phyloP scores from a whole-genome alignment of 805 yeast genomes.

The Nakazawaea ambrosiae region DNA sequence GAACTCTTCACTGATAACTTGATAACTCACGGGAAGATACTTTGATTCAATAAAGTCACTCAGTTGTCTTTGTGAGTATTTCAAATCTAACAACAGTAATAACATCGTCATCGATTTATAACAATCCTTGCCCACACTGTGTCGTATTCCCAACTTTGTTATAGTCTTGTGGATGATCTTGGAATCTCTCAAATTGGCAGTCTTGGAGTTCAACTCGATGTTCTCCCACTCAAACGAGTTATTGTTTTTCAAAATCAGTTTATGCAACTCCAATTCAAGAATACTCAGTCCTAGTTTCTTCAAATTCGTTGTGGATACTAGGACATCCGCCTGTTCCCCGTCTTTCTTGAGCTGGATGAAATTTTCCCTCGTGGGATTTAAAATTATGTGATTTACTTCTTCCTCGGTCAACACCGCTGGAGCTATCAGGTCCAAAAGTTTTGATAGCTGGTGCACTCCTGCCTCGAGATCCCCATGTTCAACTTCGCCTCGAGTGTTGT shows the following conservation, averaged over 20 bases:
- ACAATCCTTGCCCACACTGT: background rate
- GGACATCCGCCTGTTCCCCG: too few species aligned
- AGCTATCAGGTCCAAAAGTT: too few species aligned
- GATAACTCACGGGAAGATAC: constrained; percentile 1
- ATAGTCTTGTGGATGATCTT: constrained; percentile 1
- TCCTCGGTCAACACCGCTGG: too few species aligned
- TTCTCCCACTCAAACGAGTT: background rate
- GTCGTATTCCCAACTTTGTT: background rate
- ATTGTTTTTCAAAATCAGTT: background rate
- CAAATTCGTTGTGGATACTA: background rate
- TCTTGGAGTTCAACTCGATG: background rate
- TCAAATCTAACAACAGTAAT: constrained; percentile 1
- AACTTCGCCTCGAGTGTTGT: too few species aligned
- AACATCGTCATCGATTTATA: constrained; percentile 1
- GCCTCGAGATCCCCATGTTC: too few species aligned
- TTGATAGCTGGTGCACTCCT: too few species aligned
- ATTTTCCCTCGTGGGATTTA: too few species aligned
- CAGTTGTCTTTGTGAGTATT: background rate
- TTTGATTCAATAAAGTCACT: background rate
- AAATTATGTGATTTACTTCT: too few species aligned
- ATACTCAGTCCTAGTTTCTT: background rate
- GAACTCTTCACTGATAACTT: constrained; percentile 2
- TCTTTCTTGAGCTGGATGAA: too few species aligned
- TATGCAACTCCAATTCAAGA: background rate
- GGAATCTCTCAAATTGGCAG: background rate